A percentile compares a stretch with the other conserved stretches of the same genome.
Evolutionary conservation across 1,139 yeast species (phyloP).

Genomic region (Saccharomyces pastorianus): DNA sequence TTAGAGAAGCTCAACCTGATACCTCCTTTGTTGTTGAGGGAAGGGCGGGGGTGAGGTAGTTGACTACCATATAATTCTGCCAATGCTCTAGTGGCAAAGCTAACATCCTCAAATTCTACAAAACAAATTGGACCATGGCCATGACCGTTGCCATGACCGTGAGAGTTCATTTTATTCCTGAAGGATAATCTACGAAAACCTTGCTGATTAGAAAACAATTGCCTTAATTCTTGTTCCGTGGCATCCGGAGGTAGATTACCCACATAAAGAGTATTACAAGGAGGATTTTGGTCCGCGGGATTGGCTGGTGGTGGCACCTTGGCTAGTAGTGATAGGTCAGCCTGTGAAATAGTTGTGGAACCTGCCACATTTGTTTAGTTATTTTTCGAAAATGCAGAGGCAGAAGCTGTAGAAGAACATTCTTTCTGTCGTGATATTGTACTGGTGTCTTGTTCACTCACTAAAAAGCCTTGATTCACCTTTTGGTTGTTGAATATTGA

Average conservation of each 20-base stretch:
- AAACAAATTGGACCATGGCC: slow-evolving; percentile 96
- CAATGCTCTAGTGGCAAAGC: slow-evolving; percentile 84
- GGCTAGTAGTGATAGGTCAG: slow-evolving; percentile 59
- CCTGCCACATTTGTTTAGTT: slow-evolving; percentile 11
- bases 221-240: slow-evolving; percentile 83
- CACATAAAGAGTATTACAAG: slow-evolving; percentile 92
- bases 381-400: not conserved
- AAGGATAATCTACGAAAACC: slow-evolving; percentile 91
- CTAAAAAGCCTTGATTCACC: slow-evolving; percentile 6
- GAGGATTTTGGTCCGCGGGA: slow-evolving; percentile 98
- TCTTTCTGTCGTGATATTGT: slow-evolving; percentile 15
- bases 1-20: slow-evolving; percentile 88
- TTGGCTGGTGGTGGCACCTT: slow-evolving; percentile 93
- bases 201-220: slow-evolving; percentile 79
- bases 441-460: slow-evolving; percentile 1
- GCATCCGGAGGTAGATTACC: slow-evolving; percentile 98
- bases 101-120: slow-evolving; percentile 95
- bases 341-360: slow-evolving; percentile 38
- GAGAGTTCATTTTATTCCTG: slow-evolving; percentile 54
- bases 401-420: slow-evolving; percentile 12
- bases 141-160: slow-evolving; percentile 27
- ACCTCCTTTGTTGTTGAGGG: slow-evolving; percentile 76
- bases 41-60: slow-evolving; percentile 57
- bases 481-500: slow-evolving; percentile 9
- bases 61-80: slow-evolving; percentile 89